phyloP scores from a whole-genome alignment of 495 filamentous ascomycete species.

The Achaetomiella virescens region DNA sequence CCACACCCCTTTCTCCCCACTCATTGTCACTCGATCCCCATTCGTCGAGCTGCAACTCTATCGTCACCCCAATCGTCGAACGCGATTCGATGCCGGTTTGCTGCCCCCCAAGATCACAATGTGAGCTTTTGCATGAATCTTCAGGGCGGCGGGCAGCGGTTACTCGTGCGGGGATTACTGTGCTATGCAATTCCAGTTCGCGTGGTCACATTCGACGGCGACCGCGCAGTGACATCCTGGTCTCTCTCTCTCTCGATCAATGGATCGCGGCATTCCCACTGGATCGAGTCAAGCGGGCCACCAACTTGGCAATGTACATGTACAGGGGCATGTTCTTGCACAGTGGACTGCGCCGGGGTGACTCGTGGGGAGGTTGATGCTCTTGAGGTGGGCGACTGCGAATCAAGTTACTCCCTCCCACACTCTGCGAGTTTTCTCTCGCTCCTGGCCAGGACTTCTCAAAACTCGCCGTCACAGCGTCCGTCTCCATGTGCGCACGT shows the following conservation, averaged over 20 bases:
- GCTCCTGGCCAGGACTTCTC: background rate
- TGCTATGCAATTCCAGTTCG: constrained; percentile 10
- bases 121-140: constrained; percentile 1
- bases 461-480: constrained; percentile 13
- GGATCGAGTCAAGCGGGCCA: background rate
- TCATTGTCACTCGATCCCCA: background rate
- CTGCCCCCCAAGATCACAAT: constrained; percentile 7
- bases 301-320: background rate
- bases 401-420: no score
- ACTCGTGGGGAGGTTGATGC: no score
- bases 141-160: background rate
- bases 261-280: background rate
- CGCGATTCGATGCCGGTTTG: constrained; percentile 7
- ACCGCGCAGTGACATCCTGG: background rate
- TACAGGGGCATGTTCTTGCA: background rate
- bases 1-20: constrained; percentile 6
- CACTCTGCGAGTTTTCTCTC: background rate
- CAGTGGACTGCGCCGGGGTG: background rate
- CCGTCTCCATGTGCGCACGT: constrained; percentile 22
- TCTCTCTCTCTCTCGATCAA: background rate
- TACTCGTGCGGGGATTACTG: background rate
- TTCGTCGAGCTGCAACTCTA: constrained; percentile 1
- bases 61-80: constrained; percentile 7
- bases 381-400: no score
- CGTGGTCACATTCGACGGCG: constrained; percentile 14